phyloP scores from a whole-genome alignment of 257 asterid species.

The Solanum pimpinellifolium region DNA sequence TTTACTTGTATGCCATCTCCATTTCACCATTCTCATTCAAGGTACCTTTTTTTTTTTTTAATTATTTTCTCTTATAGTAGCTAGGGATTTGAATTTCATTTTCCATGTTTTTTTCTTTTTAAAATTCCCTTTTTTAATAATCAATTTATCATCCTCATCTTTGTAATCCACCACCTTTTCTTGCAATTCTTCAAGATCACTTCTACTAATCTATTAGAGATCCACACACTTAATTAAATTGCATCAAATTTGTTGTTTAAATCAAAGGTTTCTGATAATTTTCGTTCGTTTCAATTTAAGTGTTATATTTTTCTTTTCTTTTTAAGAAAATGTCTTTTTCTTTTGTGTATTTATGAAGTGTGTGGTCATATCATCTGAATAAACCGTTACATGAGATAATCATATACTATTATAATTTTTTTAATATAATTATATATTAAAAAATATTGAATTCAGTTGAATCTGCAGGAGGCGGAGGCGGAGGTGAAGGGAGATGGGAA shows the following conservation, averaged over 20 bases:
- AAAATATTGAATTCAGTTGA: not conserved
- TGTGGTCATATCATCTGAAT: not conserved
- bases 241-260: not conserved
- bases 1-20: conserved; percentile 31
- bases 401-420: not conserved
- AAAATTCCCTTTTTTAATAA: not conserved
- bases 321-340: not conserved
- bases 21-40: not conserved
- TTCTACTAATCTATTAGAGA: not conserved
- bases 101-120: not conserved
- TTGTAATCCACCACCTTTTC: not conserved
- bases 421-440: too few relatives aligned
- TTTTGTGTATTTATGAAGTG: not conserved
- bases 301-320: not conserved
- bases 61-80: too few relatives aligned
- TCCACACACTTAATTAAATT: not conserved
- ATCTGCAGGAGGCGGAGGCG: not conserved
- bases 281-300: not conserved
- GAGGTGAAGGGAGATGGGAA: conserved; percentile 7
- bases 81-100: not conserved
- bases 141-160: not conserved
- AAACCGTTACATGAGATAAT: not conserved
- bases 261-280: not conserved
- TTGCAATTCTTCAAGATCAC: not conserved
- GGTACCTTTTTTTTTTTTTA: not conserved